Percentiles rank a stretch among this genome's conserved stretches.
Evolutionary conservation across 768 basidiomycete genomes (phyloP).

Genomic region (Boletus eberwhitei): DNA sequence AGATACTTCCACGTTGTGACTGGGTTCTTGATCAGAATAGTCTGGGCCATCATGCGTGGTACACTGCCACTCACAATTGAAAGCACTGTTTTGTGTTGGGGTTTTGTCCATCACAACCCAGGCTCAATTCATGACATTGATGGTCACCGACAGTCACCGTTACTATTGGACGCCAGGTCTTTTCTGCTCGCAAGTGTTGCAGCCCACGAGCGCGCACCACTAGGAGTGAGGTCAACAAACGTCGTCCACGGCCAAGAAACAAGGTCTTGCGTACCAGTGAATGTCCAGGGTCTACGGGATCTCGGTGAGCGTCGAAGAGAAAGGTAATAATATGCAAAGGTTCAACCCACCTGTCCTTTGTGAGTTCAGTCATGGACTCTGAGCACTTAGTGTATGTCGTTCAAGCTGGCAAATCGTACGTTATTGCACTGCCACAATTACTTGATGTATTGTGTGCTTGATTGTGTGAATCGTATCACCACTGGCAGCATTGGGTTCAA

Average conservation of each 20-base stretch:
- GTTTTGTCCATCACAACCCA: conserved; percentile 70
- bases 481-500: too few relatives aligned
- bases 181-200: conserved; percentile 50
- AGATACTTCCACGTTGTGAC: conserved; percentile 36
- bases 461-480: too few relatives aligned
- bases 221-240: conserved; percentile 3
- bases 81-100: conserved; percentile 57
- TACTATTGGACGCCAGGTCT: conserved; percentile 66
- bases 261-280: neutral
- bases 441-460: too few relatives aligned
- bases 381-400: too few relatives aligned
- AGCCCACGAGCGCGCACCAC: conserved; percentile 41
- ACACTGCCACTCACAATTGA: conserved; percentile 43
- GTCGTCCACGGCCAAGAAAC: too few relatives aligned
- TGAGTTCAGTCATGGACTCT: neutral
- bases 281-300: conserved; percentile 5
- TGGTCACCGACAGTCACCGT: conserved; percentile 53
- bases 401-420: too few relatives aligned
- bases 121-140: conserved; percentile 49
- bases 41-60: neutral
- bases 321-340: neutral
- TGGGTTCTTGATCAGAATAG: conserved; percentile 17
- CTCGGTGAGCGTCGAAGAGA: neutral
- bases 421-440: too few relatives aligned
- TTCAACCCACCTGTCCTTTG: neutral